Conservation (phyloP, 495 filamentous ascomycete species). For the Trypethelium eluteriae region DNA sequence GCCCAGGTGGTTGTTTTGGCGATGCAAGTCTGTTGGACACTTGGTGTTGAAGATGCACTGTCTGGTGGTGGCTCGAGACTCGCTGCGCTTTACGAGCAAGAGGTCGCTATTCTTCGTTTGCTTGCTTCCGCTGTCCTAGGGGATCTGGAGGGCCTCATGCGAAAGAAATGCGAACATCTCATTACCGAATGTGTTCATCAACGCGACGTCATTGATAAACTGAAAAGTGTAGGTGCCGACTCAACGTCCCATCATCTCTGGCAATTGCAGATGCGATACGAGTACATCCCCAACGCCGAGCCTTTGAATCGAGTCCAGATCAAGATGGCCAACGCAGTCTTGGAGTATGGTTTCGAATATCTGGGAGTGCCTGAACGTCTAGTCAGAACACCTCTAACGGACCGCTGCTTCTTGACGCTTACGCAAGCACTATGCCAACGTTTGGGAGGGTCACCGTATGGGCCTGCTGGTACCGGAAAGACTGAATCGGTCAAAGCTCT, state of each 20-base stretch:
- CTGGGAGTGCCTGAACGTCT: slow-evolving; percentile 91
- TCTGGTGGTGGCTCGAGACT: slow-evolving; percentile 61
- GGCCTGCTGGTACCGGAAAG: slow-evolving; percentile 97
- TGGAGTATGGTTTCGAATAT: slow-evolving; percentile 97
- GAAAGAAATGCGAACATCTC: slow-evolving; percentile 96
- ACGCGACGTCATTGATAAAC: slow-evolving; percentile 78
- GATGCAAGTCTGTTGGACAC: slow-evolving; percentile 92
- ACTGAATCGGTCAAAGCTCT: slow-evolving; percentile 98
- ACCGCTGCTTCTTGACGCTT: slow-evolving; percentile 94
- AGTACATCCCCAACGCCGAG: slow-evolving; percentile 74
- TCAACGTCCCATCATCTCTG: slow-evolving; percentile 81
- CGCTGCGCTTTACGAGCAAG: slow-evolving; percentile 58
- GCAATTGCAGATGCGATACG: slow-evolving; percentile 96
- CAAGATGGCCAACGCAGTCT: slow-evolving; percentile 92
- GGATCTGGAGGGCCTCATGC: slow-evolving; percentile 73
- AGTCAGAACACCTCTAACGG: slow-evolving; percentile 90
- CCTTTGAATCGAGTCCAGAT: slow-evolving; percentile 77
- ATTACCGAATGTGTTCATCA: slow-evolving; percentile 99
- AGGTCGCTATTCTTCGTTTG: slow-evolving; percentile 70
- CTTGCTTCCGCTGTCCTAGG: slow-evolving; percentile 84
- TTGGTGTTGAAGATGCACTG: slow-evolving; percentile 66
- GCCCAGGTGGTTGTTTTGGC: slow-evolving; percentile 94
- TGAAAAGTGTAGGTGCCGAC: slow-evolving; percentile 64
- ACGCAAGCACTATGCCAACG: slow-evolving; percentile 92
- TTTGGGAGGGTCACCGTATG: slow-evolving; percentile 93